Evolutionary conservation across 176 grass and related monocot species (phyloP), one percentile per base, ranked within the genome.

Genomic region (Thalia dealbata): DNA sequence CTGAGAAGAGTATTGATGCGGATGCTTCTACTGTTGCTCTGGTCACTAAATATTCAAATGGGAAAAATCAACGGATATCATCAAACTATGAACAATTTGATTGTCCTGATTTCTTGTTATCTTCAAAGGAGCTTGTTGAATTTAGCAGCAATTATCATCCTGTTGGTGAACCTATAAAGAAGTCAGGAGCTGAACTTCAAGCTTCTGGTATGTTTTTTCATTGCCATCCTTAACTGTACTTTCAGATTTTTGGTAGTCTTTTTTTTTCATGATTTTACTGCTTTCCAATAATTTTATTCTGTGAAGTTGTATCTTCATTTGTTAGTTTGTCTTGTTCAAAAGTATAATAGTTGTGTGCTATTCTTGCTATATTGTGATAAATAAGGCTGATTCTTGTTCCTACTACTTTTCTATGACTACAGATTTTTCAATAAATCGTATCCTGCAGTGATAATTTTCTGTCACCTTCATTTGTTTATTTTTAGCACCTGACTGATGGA

Each of bases 181-280:
- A 96, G 83, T 48, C 70, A 9, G 92, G 92, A 66, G 88, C 78
- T 41, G 92, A 91, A 76, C 70, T 89, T 23, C 92, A 96, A 85
- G 92, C 92, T 74, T 96, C 92, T 69, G 92, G 92, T 96, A 96
- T 71, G 19, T 64, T 25, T 25, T n/a, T 75, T 16, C 52, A 65
- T 65, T 18, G 7, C 0, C 18, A 28, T 38, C 27, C 24, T 61
- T 61, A 0, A 24, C 8, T 3, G 23, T 61, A 23, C 23, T 3
- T 61, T 21, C n/a, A 61, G 21, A 61, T 23, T 23, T 61, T 23
- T 21, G 19, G 7, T 8, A 3, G 16, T 67, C 13, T 38, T 29
- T n/a, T n/a, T n/a, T n/a, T n/a, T n/a, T n/a, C n/a, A n/a, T n/a
- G n/a, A n/a, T n/a, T n/a, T n/a, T n/a, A n/a, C n/a, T n/a, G n/a